Evolutionary conservation across 169 alveolate genomes (phyloP).

Genomic region (Eimeria tenella): DNA sequence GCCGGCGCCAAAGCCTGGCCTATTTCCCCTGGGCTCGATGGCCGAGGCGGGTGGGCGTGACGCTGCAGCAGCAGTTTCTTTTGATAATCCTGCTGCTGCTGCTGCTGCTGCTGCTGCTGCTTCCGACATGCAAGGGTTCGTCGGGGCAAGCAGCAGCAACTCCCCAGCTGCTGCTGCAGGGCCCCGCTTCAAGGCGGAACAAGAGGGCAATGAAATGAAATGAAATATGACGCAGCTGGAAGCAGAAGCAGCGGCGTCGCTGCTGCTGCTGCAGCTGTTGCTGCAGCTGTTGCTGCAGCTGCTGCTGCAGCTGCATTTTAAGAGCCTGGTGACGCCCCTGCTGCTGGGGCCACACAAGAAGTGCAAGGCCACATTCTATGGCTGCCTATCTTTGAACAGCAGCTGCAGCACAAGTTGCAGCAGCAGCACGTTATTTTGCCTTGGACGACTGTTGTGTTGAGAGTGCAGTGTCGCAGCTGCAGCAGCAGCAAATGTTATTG

Average conservation of each 20-base stretch:
- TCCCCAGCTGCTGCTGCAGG: slow-evolving; percentile 27
- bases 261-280: background rate
- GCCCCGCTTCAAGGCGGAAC: slow-evolving; percentile 9
- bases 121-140: background rate
- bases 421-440: no score
- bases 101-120: slow-evolving; percentile 43
- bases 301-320: background rate
- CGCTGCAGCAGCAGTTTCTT: background rate
- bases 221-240: background rate
- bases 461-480: no score
- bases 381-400: no score
- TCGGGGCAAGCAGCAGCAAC: slow-evolving; percentile 53
- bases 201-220: background rate
- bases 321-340: no score
- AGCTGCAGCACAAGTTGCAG: no score
- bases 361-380: no score
- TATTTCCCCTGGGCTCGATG: slow-evolving; percentile 50
- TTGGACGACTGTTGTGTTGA: no score
- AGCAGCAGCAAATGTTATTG: no score
- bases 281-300: background rate
- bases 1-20: slow-evolving; percentile 50
- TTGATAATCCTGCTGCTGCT: slow-evolving; percentile 33
- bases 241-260: slow-evolving; percentile 6
- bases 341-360: no score
- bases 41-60: slow-evolving; percentile 48